Conservation (phyloP, 371 early-diverging fungal genomes). For the Dichotomocladium elegans region DNA sequence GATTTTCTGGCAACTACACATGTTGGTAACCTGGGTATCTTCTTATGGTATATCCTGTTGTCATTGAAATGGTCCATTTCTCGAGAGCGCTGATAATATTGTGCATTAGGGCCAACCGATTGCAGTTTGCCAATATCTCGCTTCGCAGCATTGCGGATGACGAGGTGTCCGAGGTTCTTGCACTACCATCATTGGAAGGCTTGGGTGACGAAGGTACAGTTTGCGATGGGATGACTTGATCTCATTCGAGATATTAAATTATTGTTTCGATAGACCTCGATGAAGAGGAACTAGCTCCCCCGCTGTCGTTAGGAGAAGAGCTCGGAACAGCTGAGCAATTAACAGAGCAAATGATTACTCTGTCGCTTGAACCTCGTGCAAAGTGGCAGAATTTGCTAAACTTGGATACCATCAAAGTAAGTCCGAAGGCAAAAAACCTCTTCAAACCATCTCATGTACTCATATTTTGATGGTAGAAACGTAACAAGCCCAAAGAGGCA, state of each 20-base stretch:
- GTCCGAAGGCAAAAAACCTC: neutral
- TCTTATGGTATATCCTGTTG: constrained; percentile 63
- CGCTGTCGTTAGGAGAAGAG: constrained; percentile 4
- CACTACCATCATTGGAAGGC: constrained; percentile 53
- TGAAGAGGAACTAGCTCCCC: constrained; percentile 21
- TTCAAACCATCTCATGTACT: neutral
- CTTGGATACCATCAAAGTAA: constrained; percentile 85
- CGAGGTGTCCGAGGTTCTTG: constrained; percentile 40
- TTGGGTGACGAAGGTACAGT: constrained; percentile 18
- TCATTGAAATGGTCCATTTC: neutral
- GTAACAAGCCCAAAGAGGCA: constrained; percentile 87
- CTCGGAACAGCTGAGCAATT: constrained; percentile 59
- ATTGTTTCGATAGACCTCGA: constrained; percentile 6
- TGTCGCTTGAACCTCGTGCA: constrained; percentile 76
- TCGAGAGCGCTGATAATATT: neutral
- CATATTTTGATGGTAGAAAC: constrained; percentile 47
- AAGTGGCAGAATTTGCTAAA: constrained; percentile 90
- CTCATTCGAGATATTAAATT: neutral
- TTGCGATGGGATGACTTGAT: neutral
- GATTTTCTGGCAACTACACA: constrained; percentile 92
- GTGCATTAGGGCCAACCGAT: constrained; percentile 60
- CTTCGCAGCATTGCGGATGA: constrained; percentile 63
- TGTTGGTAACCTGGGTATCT: constrained; percentile 87
- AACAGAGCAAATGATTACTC: constrained; percentile 77
- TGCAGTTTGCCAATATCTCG: constrained; percentile 67